Evolutionary conservation across 352 stramenopile species (phyloP), one percentile per base, ranked within the genome.

Genomic region (Phytophthora pseudosyringae): DNA sequence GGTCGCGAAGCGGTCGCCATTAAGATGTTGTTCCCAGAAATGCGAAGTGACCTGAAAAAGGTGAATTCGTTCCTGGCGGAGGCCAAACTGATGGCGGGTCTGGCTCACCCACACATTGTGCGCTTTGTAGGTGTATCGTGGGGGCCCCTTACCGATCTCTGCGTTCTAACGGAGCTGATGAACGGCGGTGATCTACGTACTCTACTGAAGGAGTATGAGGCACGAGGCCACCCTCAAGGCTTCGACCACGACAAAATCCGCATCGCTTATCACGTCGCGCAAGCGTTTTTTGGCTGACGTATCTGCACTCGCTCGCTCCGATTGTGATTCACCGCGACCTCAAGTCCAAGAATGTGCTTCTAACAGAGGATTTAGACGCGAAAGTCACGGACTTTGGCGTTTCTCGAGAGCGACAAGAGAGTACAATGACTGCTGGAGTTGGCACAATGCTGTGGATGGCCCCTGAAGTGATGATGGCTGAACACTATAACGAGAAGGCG

Each of bases 91-190:
- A 80, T 87, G 67, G 67, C 72, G 1, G 46, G 50, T 5, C 39
- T 89, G 10, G 61, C 74, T 13, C 80, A 90, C 49, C 63, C 71
- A 3, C 64, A 76, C 29, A 79, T 90, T 15, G 78, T 88, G 12
- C 64, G 48, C 7, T 86, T 88, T 44, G 56, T 86, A 11, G 78
- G 73, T 8, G 64, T 79, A 15, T 58, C 70, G 10, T 84, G 76
- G 76, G 69, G 69, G 28, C 59, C 71, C 3, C 57, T 79, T 18
- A 57, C 51, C 2, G 66, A 78, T 38, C 21, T 80, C 13, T 71
- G 64, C 15, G 48, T 53, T 10, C 70, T 82, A 15, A 76, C 69
- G 31, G 76, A 82, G 44, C 64, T 76, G 44, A 80, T 84, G 70
- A 40, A 59, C 3, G 52, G 64, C 2, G 73, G 73, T 6, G 73